A percentile compares a stretch with the other conserved stretches of the same genome.
These are phyloP conservation scores for Amanita subjunquillea DNA, from an alignment of 768 basidiomycete species.

Conservation along the genomic window DNA sequence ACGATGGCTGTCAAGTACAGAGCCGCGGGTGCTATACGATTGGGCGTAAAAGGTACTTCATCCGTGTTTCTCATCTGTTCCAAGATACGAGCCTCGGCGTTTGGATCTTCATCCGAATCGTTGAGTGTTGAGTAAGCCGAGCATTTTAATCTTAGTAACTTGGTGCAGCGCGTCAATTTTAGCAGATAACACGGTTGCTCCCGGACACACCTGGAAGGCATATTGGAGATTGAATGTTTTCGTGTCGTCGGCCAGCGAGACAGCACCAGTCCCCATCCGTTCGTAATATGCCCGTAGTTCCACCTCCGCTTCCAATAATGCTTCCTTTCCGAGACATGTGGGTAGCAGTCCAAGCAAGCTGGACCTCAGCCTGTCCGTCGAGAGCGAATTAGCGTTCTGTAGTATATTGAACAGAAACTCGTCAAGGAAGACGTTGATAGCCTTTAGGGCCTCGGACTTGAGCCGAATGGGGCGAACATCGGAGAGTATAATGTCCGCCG, in stretches of 20 bases:
- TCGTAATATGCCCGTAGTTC: constrained; percentile 89
- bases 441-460: constrained; percentile 63
- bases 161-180: neutral
- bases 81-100: constrained; percentile 50
- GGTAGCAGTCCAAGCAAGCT: constrained; percentile 66
- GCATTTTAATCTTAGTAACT: constrained; percentile 79
- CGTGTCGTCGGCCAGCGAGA: constrained; percentile 35
- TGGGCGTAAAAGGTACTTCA: constrained; percentile 38
- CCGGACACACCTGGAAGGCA: constrained; percentile 57
- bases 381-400: constrained; percentile 52
- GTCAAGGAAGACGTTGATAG: constrained; percentile 76
- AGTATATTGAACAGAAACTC: constrained; percentile 75
- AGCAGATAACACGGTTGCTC: neutral
- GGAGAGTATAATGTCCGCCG: constrained; percentile 86
- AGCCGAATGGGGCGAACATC: constrained; percentile 90
- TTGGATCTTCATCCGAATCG: constrained; percentile 67
- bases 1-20: constrained; percentile 88
- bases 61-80: constrained; percentile 49
- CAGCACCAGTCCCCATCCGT: constrained; percentile 35
- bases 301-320: constrained; percentile 85
- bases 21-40: constrained; percentile 70
- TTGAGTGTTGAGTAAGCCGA: constrained; percentile 83
- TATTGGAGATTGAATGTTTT: constrained; percentile 60
- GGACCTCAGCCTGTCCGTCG: constrained; percentile 64
- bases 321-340: constrained; percentile 82